phyloP scores from a whole-genome alignment of 83 land plant genomes.

The Picea engelmannii region DNA sequence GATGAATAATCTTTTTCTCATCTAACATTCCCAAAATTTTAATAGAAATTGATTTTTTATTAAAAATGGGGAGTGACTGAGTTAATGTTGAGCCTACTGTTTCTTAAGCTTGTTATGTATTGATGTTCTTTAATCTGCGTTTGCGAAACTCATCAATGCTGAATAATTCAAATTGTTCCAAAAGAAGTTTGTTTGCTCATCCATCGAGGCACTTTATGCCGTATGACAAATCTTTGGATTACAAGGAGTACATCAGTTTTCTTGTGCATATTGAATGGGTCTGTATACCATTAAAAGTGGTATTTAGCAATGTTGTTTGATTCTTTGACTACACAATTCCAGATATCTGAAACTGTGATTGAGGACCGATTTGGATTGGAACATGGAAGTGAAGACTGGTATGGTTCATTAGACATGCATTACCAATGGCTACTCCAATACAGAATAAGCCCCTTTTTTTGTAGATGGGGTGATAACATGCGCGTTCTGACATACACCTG shows the following conservation, averaged over 20 bases:
- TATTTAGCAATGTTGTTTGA: too few species aligned
- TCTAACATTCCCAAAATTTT: too few species aligned
- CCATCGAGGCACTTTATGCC: neutral
- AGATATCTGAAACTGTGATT: conserved; percentile 99
- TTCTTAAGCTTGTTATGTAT: neutral
- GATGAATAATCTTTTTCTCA: too few species aligned
- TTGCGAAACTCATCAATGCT: neutral
- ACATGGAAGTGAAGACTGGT: conserved; percentile 94
- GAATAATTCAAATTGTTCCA: neutral
- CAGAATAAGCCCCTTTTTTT: conserved; percentile 95
- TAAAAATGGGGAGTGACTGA: neutral
- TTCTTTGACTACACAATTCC: conserved; percentile 12
- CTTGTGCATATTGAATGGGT: too few species aligned
- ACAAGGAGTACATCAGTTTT: neutral
- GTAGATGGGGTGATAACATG: conserved; percentile 99
- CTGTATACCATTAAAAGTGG: too few species aligned
- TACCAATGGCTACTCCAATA: conserved; percentile 92
- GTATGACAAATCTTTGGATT: neutral
- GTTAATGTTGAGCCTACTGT: neutral
- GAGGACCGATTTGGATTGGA: conserved; percentile 90
- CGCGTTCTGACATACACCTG: conserved; percentile 93
- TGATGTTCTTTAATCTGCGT: neutral
- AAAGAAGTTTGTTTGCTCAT: neutral
- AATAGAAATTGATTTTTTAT: too few species aligned
- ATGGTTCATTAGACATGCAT: conserved; percentile 81